Evolutionary conservation across 495 filamentous ascomycete genomes (phyloP).

Genomic region (Jackrogersella multiformis): DNA sequence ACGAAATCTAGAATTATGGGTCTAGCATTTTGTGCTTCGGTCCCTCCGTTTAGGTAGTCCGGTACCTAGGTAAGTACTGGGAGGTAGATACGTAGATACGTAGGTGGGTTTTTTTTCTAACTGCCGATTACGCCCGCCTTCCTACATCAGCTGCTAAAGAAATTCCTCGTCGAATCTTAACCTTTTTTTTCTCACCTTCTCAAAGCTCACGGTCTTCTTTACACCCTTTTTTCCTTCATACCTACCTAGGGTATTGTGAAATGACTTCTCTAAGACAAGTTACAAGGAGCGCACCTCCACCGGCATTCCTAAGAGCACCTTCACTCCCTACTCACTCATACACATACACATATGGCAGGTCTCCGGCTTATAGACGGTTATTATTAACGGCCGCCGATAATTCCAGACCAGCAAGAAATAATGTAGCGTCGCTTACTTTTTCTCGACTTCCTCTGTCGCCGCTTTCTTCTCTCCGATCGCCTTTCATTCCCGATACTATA

Average conservation of each 20-base stretch:
- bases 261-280: conserved; percentile 61
- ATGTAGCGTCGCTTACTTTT: conserved; percentile 36
- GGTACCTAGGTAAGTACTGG: too few species aligned
- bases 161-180: conserved; percentile 28
- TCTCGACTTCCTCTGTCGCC: conserved; percentile 41
- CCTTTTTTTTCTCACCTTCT: conserved; percentile 6
- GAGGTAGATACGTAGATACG: too few species aligned
- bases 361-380: conserved; percentile 69
- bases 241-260: conserved; percentile 33
- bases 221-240: conserved; percentile 16
- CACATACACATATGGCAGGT: conserved; percentile 59
- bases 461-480: conserved; percentile 54
- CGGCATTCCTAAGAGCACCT: conserved; percentile 50
- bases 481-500: conserved; percentile 53
- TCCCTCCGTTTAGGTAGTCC: too few species aligned
- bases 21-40: too few species aligned
- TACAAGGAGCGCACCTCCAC: conserved; percentile 51
- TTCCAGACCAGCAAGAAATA: conserved; percentile 32
- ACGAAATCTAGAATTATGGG: conserved; percentile 23
- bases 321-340: conserved; percentile 53
- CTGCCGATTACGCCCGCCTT: conserved; percentile 43
- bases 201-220: conserved; percentile 31
- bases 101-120: conserved; percentile 41
- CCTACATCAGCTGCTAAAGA: conserved; percentile 32
- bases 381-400: conserved; percentile 48